Base-by-base conservation (phyloP, 2,329 filamentous ascomycete genomes). In the Colletotrichum melonis region DNA sequence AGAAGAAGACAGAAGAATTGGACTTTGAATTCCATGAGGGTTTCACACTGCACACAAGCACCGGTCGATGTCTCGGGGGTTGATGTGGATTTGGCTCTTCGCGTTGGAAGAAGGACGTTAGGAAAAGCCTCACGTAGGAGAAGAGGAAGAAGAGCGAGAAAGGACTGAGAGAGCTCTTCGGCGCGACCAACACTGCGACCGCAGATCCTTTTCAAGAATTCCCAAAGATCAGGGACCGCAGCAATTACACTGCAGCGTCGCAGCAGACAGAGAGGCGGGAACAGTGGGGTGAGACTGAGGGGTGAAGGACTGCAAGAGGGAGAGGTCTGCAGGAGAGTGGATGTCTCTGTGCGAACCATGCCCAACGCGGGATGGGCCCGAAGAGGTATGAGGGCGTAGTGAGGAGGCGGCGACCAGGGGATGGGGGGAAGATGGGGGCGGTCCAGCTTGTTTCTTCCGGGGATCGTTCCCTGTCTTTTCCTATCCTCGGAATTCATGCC, bases 1-100 rank as follows among this genome's bases (percentile, higher is more conserved):
- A 78, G 76, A 22, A 79, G 73, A 63, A 79, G 74, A 35, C 75
- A 78, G 64, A 77, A 78, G 73, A 78, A 78, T 35, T 77, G 75
- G 71, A 75, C 67, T 46, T 75, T 67, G 73, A 78, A 78, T 75
- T 78, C 77, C 78, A 79, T 80, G 54, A 59, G 72, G 67, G 7
- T 38, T 72, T 72, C 42, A 49, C 32, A 22, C 19, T 16, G 54
- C 16, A 56, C 22, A 28, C 22, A 42, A 42, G 54, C 55, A 67
- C 42, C 55, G 8, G 26, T 32, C 3, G 22, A 54, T n/a, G 58
- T 30, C 28, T 58, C 28, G 24, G 5, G 16, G 9, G 28, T 2
- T 24, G 35, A 26, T n/a, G 14, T 63, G 14, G n/a, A 16, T 32
- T 24, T 24, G 3, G 38, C 8, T 26, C 35, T n/a, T 28, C 56